These are phyloP conservation scores for Corymbia calophylla DNA, from an alignment of 441 rosid genomes.

Conservation along the genomic window DNA sequence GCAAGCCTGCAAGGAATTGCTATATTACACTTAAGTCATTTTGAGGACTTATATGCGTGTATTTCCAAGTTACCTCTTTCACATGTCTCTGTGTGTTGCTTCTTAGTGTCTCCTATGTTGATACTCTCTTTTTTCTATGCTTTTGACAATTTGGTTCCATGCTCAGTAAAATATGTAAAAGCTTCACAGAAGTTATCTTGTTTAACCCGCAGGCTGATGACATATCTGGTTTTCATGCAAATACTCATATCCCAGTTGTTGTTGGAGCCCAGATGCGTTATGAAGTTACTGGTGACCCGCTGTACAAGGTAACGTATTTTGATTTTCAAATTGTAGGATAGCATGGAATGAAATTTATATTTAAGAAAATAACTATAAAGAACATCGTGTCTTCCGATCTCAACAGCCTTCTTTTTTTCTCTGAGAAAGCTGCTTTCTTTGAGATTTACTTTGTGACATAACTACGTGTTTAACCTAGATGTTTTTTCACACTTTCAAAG, in stretches of 20 bases:
- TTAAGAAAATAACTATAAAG: neutral
- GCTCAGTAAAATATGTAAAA: neutral
- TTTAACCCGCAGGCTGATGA: slow-evolving; percentile 64
- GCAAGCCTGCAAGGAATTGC: neutral
- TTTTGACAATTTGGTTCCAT: neutral
- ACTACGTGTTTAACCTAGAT: neutral
- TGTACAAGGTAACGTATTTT: slow-evolving; percentile 61
- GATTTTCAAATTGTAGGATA: neutral
- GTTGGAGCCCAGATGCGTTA: slow-evolving; percentile 88
- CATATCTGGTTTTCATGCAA: slow-evolving; percentile 85
- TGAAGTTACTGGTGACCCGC: slow-evolving; percentile 82
- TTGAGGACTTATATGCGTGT: neutral
- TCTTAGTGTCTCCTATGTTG: neutral
- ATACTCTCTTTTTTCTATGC: neutral
- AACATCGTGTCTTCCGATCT: neutral
- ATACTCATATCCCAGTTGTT: slow-evolving; percentile 87
- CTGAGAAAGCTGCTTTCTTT: neutral
- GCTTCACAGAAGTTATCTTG: neutral
- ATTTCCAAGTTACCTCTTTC: neutral
- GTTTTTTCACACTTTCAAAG: neutral
- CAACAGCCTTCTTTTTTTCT: neutral
- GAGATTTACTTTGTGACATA: neutral
- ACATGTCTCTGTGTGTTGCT: neutral
- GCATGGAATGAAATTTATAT: neutral
- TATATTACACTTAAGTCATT: neutral